Evolutionary conservation across 768 basidiomycete species (phyloP), one percentile per base, ranked within the genome.

Genomic region (Pulveroboletus frians): DNA sequence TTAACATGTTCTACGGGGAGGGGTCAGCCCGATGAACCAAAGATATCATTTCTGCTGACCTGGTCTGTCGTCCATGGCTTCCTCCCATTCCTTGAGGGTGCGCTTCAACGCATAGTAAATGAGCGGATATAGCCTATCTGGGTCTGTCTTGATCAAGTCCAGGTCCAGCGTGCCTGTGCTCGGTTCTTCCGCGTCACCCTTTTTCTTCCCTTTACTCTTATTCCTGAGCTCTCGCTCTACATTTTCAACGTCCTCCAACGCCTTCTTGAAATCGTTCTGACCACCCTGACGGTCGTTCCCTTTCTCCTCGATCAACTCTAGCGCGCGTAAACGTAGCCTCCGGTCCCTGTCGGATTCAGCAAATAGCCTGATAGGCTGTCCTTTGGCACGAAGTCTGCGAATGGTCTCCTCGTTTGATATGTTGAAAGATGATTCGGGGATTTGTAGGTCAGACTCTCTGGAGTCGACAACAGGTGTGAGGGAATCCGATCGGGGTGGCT

Each of bases 21-120:
- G 38, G 39, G 46, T 45, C 54, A 55, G 39, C 30, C 27, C 30
- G 47, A 20, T 15, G 26, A 23, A 41, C 23, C n/a, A 5, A 32
- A 18, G 17, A 23, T 9, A 3, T 11, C 3, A 9, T 30, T 9
- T 27, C 7, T 40, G 21, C 79, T 31, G 52, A 91, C 92, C 92
- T 59, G 92, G 92, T 61, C 96, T 77, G 53, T 91, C 88, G 47
- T 89, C 91, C 87, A 99, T 87, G 40, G 88, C 88, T 58, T 92
- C 86, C 56, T 84, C 94, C 96, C 96, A 99, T 63, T 99, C 96
- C 60, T 92, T 92, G 44, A 98, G 74, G 5, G 84, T 86, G 53
- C 86, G 77, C 75, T 97, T 97, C 50, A 98, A 72, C 2, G 93
- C 91, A 64, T 93, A 92, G 63, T 99, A 99, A 43, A 99, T 97